Conservation (phyloP, 1,284 basidiomycete genomes). For the Fistulina hepatica region DNA sequence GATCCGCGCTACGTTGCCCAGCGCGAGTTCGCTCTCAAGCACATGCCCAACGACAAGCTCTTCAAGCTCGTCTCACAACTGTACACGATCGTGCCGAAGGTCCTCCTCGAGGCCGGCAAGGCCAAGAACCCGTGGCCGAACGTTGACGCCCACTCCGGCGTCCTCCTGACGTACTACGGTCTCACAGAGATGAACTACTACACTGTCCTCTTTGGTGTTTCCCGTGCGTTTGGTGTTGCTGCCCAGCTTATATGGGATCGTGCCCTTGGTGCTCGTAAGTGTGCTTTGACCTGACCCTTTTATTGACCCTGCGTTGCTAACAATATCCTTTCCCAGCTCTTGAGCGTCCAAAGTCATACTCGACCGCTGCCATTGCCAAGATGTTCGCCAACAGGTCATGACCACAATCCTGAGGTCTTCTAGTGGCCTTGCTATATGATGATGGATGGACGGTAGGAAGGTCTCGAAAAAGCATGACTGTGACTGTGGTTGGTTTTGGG, state of each 20-base stretch:
- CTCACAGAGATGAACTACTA: conserved; percentile 88
- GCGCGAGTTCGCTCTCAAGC: conserved; percentile 87
- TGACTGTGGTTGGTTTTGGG: too few relatives aligned
- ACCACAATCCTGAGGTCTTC: too few relatives aligned
- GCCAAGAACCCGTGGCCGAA: conserved; percentile 93
- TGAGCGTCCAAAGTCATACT: conserved; percentile 83
- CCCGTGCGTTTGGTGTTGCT: conserved; percentile 83
- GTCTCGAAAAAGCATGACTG: too few relatives aligned
- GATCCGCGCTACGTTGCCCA: conserved; percentile 97
- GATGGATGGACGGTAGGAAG: too few relatives aligned
- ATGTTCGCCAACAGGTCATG: conserved; percentile 54
- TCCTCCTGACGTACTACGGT: conserved; percentile 85
- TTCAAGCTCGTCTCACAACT: conserved; percentile 93
- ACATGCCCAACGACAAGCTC: conserved; percentile 76
- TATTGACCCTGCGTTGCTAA: conserved; percentile 3
- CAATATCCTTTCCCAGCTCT: conserved; percentile 38
- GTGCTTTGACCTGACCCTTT: not conserved
- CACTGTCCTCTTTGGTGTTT: conserved; percentile 95
- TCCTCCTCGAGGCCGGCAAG: conserved; percentile 90
- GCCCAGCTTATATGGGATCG: conserved; percentile 93
- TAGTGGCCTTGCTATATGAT: too few relatives aligned
- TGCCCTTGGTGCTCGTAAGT: conserved; percentile 83
- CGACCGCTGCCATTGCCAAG: conserved; percentile 62
- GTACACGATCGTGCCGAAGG: conserved; percentile 87
- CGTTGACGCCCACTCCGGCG: conserved; percentile 96